Conservation (phyloP, 176 grass and related monocot genomes). For the Aegilops tauschii region DNA sequence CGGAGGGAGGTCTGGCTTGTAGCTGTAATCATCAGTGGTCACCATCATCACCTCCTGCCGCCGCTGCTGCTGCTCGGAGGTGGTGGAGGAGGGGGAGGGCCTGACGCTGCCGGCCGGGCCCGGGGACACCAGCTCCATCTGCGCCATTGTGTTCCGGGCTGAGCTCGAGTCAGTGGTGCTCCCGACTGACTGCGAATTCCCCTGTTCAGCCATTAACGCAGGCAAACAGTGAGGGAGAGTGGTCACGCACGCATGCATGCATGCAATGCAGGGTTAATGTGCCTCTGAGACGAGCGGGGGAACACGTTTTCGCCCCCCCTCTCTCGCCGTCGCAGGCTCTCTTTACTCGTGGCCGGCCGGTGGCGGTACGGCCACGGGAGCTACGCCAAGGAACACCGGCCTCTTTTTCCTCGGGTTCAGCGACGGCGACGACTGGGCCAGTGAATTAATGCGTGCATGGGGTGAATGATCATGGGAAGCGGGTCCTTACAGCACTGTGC, state of each 20-base stretch:
- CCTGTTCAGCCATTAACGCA: conserved; percentile 64
- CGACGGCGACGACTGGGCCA: conserved; percentile 3
- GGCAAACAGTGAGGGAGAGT: conserved; percentile 26
- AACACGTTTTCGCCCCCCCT: neutral
- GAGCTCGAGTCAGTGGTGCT: conserved; percentile 91
- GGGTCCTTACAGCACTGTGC: conserved; percentile 43
- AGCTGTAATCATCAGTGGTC: conserved; percentile 66
- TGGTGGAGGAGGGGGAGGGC: conserved; percentile 22
- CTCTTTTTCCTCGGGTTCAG: conserved; percentile 54
- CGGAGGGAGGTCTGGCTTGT: conserved; percentile 35
- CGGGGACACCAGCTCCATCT: conserved; percentile 68
- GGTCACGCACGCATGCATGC: neutral
- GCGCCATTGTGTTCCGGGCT: conserved; percentile 73
- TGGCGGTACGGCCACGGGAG: no score
- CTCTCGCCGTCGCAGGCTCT: neutral
- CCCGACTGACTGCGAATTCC: conserved; percentile 71
- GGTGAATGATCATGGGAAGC: conserved; percentile 34
- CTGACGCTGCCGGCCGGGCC: conserved; percentile 45
- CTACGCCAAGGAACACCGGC: neutral
- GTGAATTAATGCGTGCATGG: neutral
- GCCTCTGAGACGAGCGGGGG: neutral
- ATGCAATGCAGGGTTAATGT: neutral
- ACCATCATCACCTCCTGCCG: conserved; percentile 69
- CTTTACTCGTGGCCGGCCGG: conserved; percentile 1
- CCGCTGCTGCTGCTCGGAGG: conserved; percentile 37